Base-by-base conservation (phyloP, 2,329 filamentous ascomycete species). In the Apiospora aurea region DNA sequence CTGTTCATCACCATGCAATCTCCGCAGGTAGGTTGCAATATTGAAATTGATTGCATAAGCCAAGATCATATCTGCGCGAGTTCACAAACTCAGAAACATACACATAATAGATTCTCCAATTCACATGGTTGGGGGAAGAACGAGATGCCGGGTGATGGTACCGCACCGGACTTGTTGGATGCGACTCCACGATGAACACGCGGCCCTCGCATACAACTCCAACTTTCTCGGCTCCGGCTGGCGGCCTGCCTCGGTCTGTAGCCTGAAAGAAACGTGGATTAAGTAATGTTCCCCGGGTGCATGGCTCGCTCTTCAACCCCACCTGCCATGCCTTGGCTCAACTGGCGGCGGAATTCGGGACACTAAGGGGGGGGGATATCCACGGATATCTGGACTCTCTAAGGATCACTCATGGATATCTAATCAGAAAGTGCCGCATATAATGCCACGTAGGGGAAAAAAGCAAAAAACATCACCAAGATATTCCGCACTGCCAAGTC, bases 261-360 rank as follows among this genome's bases (percentile, higher is more conserved):
- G 18, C 49, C 11, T 26, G 47, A 49, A 24, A 24, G n/a, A 49
- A 10, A 38, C 14, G 44, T 16, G 13, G n/a, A 24, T 51, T 8
- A 26, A 51, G 49, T 26, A 51, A 51, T 49, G 10, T 64, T 11
- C 18, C 57, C 57, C 34, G 16, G 34, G 24, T 41, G 34, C 18
- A 14, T n/a, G 8, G 26, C 26, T 38, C 34, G 7, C 34, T 38
- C 26, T 21, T 38, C 2, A n/a, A 21, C 57, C 21, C 57, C 57
- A 64, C 57, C 21, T 41, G 21, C 34, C 34, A 7, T n/a, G 34
- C 34, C 57, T 64, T 21, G 57, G 57, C 57, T 64, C 34, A 41
- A 64, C 57, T 64, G 29, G 14, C 34, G 57, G 57, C 57, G 18
- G 34, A 41, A 64, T n/a, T 64, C 34, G 38, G 57, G 34, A 41